A percentile compares a stretch with the other conserved stretches of the same genome.
These are phyloP conservation scores for Collybia mongolica DNA, from an alignment of 768 basidiomycete genomes.

Conservation along the genomic window DNA sequence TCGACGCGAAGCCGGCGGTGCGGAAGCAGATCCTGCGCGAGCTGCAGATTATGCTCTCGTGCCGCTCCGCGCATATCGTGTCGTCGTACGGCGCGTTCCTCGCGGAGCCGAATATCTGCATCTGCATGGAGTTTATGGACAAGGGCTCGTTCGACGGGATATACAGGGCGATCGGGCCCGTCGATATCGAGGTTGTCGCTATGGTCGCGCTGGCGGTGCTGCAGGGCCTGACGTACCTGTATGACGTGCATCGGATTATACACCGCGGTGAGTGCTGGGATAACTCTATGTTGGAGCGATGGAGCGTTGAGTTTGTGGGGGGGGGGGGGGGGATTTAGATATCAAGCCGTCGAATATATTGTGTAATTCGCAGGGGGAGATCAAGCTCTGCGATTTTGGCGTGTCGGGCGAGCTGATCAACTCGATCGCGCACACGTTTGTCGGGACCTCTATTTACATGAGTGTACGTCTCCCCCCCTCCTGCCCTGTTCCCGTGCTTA, in stretches of 20 bases:
- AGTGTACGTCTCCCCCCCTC: slow-evolving; percentile 60
- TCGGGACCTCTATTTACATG: slow-evolving; percentile 99
- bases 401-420: slow-evolving; percentile 99
- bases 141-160: slow-evolving; percentile 92
- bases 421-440: slow-evolving; percentile 98
- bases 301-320: not conserved
- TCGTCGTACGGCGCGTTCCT: slow-evolving; percentile 97
- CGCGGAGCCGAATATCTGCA: slow-evolving; percentile 96
- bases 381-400: slow-evolving; percentile 99
- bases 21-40: slow-evolving; percentile 97
- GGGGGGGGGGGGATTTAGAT: slow-evolving; percentile 49
- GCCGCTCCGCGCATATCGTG: slow-evolving; percentile 89
- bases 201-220: slow-evolving; percentile 93
- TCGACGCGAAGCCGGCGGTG: slow-evolving; percentile 93
- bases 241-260: slow-evolving; percentile 96
- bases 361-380: slow-evolving; percentile 89
- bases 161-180: slow-evolving; percentile 90
- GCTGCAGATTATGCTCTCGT: slow-evolving; percentile 98
- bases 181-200: slow-evolving; percentile 90
- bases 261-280: slow-evolving; percentile 78
- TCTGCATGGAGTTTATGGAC: slow-evolving; percentile 98
- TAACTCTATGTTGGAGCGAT: not conserved
- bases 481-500: slow-evolving; percentile 5
- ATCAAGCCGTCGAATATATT: slow-evolving; percentile 99
- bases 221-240: slow-evolving; percentile 95